Base-by-base conservation (phyloP, 2,329 filamentous ascomycete genomes). In the Trichoderma koningiopsis region DNA sequence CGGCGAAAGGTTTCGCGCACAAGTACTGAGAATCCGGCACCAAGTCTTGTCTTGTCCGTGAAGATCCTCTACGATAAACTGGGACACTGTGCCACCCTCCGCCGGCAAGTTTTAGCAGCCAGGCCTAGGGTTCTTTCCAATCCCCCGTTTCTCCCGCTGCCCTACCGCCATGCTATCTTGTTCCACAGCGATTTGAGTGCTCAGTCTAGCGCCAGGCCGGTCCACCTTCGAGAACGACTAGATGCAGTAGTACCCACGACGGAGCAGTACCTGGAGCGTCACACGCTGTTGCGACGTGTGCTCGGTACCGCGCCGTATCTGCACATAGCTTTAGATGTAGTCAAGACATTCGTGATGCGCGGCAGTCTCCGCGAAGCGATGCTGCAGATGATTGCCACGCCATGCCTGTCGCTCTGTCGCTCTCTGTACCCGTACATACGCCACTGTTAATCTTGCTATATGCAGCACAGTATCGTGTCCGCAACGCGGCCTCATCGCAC, bases 101-200 rank as follows among this genome's bases (percentile, higher is more conserved):
- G 24, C 52, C 59, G 67, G 53, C 52, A 57, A 27, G 24, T 69
- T 69, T 24, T 49, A 24, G 47, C 47, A 47, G 67, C 67, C 60
- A 47, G 58, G 47, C 58, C 49, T 62, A 69, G 61, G 61, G 68
- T 67, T 65, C 55, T 49, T 47, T 55, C 56, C 53, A 55, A 57
- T 35, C 55, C 62, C 47, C 63, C 63, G 63, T 66, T 66, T 57
- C 62, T 67, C 68, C 68, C 68, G 68, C 59, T 69, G 68, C 62
- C 68, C 68, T 69, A 67, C 68, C 62, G 68, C 53, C 68, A 69
- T 69, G 68, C 43, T 56, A 69, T 69, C 53, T 65, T 43, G 68
- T 66, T 69, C 62, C 68, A 59, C 53, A 59, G 47, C 61, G 63
- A 60, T 58, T 60, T 67, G 53, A 69, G 58, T 57, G 40, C 56